These are phyloP conservation scores for Candida peoriensis DNA, from an alignment of 805 yeast genomes.

Conservation along the genomic window DNA sequence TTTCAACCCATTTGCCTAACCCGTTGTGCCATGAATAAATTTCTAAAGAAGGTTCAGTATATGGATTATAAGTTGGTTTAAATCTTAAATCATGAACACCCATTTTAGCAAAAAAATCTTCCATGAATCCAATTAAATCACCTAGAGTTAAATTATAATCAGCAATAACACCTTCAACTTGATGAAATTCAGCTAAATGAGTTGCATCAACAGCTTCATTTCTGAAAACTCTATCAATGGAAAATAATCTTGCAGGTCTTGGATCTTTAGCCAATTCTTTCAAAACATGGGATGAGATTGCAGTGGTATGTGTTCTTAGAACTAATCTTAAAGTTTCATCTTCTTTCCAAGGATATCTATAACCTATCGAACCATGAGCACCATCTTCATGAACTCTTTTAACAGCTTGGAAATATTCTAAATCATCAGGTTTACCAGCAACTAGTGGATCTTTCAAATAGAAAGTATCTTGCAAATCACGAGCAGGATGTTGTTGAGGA, in stretches of 20 bases:
- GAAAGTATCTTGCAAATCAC: slow-evolving; percentile 98
- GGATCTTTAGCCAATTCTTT: slow-evolving; percentile 85
- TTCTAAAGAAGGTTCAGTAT: slow-evolving; percentile 98
- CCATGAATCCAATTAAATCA: slow-evolving; percentile 97
- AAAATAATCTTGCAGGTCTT: slow-evolving; percentile 84
- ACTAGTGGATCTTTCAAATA: slow-evolving; percentile 87
- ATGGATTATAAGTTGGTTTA: slow-evolving; percentile 98
- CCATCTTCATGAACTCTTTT: slow-evolving; percentile 85
- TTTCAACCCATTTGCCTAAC: slow-evolving; percentile 95
- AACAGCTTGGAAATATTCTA: slow-evolving; percentile 69
- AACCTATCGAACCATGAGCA: slow-evolving; percentile 91
- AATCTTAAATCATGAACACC: slow-evolving; percentile 93
- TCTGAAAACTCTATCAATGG: slow-evolving; percentile 98
- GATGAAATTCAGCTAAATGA: slow-evolving; percentile 98
- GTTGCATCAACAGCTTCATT: slow-evolving; percentile 99
- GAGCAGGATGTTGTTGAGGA: slow-evolving; percentile 99
- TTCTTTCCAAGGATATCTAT: slow-evolving; percentile 95
- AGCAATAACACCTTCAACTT: slow-evolving; percentile 98
- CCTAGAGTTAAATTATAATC: slow-evolving; percentile 94
- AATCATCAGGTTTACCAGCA: slow-evolving; percentile 82
- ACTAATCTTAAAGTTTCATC: slow-evolving; percentile 89
- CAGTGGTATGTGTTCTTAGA: slow-evolving; percentile 95
- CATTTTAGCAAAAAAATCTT: slow-evolving; percentile 93
- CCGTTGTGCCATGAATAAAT: slow-evolving; percentile 96
- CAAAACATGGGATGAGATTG: slow-evolving; percentile 84